Evolutionary conservation across 2,329 filamentous ascomycete species (phyloP).

Genomic region (Fonsecaea pedrosoi): DNA sequence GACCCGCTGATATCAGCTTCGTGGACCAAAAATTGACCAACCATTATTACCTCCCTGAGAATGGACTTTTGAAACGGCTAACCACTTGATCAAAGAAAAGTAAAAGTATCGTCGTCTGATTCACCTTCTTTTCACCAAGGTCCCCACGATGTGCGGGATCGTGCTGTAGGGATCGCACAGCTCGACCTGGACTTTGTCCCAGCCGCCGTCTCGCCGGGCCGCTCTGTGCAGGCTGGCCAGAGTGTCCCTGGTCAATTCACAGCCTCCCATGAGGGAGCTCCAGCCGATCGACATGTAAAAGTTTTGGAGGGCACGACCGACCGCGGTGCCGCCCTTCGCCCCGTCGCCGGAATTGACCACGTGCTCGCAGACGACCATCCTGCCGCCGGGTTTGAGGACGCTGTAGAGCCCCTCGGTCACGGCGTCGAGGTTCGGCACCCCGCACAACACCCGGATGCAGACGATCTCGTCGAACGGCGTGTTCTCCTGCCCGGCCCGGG

Average conservation of each 20-base stretch:
- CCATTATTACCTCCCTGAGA: background rate
- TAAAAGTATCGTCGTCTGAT: background rate
- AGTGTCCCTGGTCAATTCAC: conserved; percentile 57
- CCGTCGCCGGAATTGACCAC: conserved; percentile 58
- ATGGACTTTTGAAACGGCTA: background rate
- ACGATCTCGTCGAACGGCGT: conserved; percentile 59
- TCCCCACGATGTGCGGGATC: conserved; percentile 18
- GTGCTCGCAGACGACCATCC: conserved; percentile 63
- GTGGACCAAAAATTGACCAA: too few relatives aligned
- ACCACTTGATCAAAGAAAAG: background rate
- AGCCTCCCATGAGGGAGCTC: conserved; percentile 60
- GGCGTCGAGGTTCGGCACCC: conserved; percentile 55
- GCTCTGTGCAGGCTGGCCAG: conserved; percentile 9
- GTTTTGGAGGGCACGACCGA: conserved; percentile 55
- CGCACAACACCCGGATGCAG: conserved; percentile 61
- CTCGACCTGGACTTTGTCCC: conserved; percentile 14
- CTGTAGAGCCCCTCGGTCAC: conserved; percentile 56
- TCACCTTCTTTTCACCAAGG: conserved; percentile 9
- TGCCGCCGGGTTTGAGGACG: conserved; percentile 61
- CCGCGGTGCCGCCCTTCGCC: conserved; percentile 50
- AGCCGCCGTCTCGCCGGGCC: conserved; percentile 18
- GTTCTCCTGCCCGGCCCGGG: conserved; percentile 44
- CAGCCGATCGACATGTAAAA: conserved; percentile 56
- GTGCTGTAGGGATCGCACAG: conserved; percentile 12
- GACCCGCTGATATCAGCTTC: too few relatives aligned